phyloP scores from a whole-genome alignment of 345 rosid genomes.

The Gossypium raimondii region DNA sequence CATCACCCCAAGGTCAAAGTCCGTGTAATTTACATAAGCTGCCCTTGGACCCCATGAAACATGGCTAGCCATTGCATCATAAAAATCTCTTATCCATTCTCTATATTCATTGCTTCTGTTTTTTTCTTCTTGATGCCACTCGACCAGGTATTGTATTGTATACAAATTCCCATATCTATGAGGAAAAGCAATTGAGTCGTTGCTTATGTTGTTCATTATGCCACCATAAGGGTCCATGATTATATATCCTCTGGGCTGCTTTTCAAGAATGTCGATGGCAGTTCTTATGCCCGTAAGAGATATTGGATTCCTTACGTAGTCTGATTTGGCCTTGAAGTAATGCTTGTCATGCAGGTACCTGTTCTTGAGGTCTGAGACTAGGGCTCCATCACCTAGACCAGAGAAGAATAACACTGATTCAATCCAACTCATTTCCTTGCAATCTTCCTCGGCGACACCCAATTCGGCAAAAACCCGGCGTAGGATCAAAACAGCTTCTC shows the following conservation, averaged over 20 bases:
- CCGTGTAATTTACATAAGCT: constrained; percentile 55
- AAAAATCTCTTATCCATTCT: constrained; percentile 36
- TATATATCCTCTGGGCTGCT: constrained; percentile 35
- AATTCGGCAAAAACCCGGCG: constrained; percentile 33
- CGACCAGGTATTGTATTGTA: constrained; percentile 45
- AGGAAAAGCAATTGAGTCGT: constrained; percentile 44
- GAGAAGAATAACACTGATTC: constrained; percentile 42
- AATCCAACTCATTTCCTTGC: constrained; percentile 53
- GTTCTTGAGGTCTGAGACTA: constrained; percentile 26
- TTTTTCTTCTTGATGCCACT: constrained; percentile 40
- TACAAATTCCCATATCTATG: constrained; percentile 48
- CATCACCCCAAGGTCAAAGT: constrained; percentile 46
- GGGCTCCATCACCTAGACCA: constrained; percentile 28
- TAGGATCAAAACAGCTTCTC: constrained; percentile 27
- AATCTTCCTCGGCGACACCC: constrained; percentile 29
- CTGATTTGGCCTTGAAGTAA: constrained; percentile 53
- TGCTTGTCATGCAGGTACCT: constrained; percentile 26
- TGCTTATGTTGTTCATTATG: constrained; percentile 38
- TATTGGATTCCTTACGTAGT: constrained; percentile 39
- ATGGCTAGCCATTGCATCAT: constrained; percentile 38
- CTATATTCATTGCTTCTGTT: constrained; percentile 16
- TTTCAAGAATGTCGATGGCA: constrained; percentile 27
- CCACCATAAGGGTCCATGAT: constrained; percentile 59
- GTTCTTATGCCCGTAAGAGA: constrained; percentile 26
- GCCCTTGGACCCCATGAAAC: constrained; percentile 51